Evolutionary conservation across 2,329 filamentous ascomycete species (phyloP).

Genomic region (Cladosporium austrohemisphaericum): DNA sequence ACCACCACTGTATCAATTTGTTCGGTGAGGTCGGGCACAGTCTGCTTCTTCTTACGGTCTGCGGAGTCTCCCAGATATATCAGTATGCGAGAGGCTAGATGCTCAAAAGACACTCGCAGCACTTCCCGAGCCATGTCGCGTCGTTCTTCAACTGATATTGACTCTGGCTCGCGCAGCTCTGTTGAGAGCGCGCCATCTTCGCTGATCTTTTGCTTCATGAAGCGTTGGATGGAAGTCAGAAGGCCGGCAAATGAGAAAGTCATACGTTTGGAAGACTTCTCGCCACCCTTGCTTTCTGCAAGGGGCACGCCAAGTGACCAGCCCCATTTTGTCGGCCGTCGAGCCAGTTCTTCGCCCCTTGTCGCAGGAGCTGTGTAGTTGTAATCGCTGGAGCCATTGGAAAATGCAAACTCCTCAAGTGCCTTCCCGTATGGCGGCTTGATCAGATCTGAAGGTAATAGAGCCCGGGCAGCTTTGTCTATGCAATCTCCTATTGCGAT

Average conservation of each 20-base stretch:
- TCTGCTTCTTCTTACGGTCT: neutral
- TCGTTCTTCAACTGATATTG: conserved; percentile 58
- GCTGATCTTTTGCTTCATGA: conserved; percentile 39
- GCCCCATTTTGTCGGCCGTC: conserved; percentile 48
- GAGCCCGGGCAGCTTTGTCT: conserved; percentile 76
- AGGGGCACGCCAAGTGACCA: conserved; percentile 72
- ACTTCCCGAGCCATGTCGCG: conserved; percentile 65
- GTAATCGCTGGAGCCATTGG: conserved; percentile 41
- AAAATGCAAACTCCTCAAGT: conserved; percentile 77
- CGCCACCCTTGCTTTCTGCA: conserved; percentile 45
- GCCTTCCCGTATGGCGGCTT: conserved; percentile 74
- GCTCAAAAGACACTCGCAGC: conserved; percentile 83
- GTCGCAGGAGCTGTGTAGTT: conserved; percentile 58
- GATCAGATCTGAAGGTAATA: conserved; percentile 63
- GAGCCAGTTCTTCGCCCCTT: conserved; percentile 56
- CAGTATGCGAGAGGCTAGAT: conserved; percentile 71
- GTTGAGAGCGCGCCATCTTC: conserved; percentile 31
- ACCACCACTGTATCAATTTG: conserved; percentile 65
- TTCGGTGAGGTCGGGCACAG: neutral
- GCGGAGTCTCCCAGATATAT: conserved; percentile 38
- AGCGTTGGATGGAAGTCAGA: conserved; percentile 59
- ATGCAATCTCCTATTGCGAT: conserved; percentile 86
- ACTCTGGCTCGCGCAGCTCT: conserved; percentile 29
- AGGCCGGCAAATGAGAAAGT: conserved; percentile 73
- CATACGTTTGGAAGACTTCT: conserved; percentile 45